Base-by-base conservation (phyloP, 345 rosid genomes). In the Melastoma malabathricum region DNA sequence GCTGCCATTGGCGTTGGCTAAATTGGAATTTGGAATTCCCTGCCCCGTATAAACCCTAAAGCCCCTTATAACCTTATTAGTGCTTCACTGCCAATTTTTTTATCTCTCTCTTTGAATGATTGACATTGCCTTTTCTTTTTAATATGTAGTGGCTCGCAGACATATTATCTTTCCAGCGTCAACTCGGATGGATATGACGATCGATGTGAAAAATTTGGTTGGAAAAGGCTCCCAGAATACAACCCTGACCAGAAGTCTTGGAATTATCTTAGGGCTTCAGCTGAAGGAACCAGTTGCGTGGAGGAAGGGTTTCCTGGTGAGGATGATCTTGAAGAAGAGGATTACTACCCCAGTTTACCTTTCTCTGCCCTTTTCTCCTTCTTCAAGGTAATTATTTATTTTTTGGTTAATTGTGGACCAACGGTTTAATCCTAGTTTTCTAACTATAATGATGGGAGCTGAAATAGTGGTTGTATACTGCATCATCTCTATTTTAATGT, bases 361-460 rank as follows among this genome's bases (percentile, higher is more conserved):
- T 92, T 92, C 68, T 84, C 97, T 52, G 89, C 93, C 56, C 80
- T 92, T 22, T 84, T 84, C 70, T 84, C 98, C 29, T 79, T 77
- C 67, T 77, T 87, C 41, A 87, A 87, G 95, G 98, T 87, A 63
- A 48, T 18, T 3, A 12, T 44, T 61, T 44, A 20, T 58, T 17
- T 15, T 50, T 13, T 34, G 18, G 56, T 52, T 62, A 54, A 60
- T 57, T 59, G 57, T 76, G 87, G 95, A 95, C 87, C 50, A 76
- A 71, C 62, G 90, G 94, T 6, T 64, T 84, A 72, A 79, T 75
- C 57, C 84, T 79, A 54, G 83, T 86, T 27, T 87, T 95, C 70
- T 59, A 84, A 58, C 58, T 92, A 49, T 82, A 10, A 29, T 29
- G 2, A 29, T 10, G 9, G 38, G 38, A 6, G 5, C 8, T 29